phyloP scores from a whole-genome alignment of 805 yeast genomes.

The Kodamaea kaohsiungensis region DNA sequence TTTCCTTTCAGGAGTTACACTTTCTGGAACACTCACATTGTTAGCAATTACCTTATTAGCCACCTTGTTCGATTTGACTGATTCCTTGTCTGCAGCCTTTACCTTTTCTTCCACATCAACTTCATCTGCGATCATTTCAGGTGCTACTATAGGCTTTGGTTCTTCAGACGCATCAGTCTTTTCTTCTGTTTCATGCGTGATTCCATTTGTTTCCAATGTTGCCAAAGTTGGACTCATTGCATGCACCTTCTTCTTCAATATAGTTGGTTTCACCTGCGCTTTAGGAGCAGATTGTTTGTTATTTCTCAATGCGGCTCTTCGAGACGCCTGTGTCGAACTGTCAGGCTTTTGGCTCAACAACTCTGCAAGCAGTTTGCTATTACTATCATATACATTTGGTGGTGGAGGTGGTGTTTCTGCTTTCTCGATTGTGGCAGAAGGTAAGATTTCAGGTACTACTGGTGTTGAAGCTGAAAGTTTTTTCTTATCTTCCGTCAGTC shows the following conservation, averaged over 20 bases:
- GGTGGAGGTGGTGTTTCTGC: constrained; percentile 1
- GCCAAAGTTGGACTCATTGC: neutral
- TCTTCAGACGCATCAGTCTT: neutral
- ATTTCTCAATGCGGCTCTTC: constrained; percentile 17
- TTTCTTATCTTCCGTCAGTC: constrained; percentile 9
- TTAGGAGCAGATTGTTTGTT: constrained; percentile 25
- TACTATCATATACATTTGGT: constrained; percentile 7
- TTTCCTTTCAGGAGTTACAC: neutral
- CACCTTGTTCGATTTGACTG: neutral
- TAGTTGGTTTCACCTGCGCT: constrained; percentile 32
- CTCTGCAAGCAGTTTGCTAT: constrained; percentile 42
- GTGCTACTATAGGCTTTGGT: neutral
- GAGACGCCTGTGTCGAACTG: constrained; percentile 15
- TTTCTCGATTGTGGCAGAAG: neutral
- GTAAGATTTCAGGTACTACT: neutral
- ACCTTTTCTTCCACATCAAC: neutral
- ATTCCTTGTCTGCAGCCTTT: neutral
- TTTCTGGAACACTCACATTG: constrained; percentile 6
- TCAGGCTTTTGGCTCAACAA: constrained; percentile 31
- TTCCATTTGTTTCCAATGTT: neutral
- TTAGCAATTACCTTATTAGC: neutral
- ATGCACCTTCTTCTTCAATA: constrained; percentile 36
- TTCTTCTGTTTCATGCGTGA: neutral
- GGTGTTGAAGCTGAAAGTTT: neutral
- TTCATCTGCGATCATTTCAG: neutral